These are phyloP conservation scores for Agrocybe praecox DNA, from an alignment of 768 basidiomycete genomes.

Conservation along the genomic window DNA sequence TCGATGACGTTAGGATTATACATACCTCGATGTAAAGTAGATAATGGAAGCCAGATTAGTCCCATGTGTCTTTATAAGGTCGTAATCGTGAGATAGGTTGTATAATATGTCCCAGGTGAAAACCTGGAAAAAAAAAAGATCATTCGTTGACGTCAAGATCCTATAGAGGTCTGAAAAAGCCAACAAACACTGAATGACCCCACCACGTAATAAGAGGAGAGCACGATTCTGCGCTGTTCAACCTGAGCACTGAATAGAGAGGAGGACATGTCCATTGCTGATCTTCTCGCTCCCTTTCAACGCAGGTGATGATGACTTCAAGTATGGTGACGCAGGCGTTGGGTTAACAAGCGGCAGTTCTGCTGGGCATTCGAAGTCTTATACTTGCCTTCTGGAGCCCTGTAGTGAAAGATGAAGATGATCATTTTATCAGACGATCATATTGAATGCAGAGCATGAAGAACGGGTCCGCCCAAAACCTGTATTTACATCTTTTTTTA, in stretches of 20 bases:
- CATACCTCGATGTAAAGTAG: conserved; percentile 8
- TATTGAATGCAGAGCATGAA: no score
- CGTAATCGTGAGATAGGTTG: conserved; percentile 4
- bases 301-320: background rate
- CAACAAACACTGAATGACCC: conserved; percentile 4
- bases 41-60: background rate
- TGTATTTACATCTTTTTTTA: no score
- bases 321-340: background rate
- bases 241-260: background rate
- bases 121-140: background rate
- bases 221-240: background rate
- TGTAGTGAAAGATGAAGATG: background rate
- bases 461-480: no score
- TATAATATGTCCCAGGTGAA: conserved; percentile 8
- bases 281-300: background rate
- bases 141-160: no score
- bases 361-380: no score
- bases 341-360: background rate
- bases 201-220: conserved; percentile 1
- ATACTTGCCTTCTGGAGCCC: no score
- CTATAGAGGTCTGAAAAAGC: no score
- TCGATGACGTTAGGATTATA: background rate
- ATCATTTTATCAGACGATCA: background rate
- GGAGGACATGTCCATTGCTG: background rate
- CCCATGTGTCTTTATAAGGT: background rate